Evolutionary conservation across 352 stramenopile species (phyloP).

Genomic region (Phytophthora citrophthora): DNA sequence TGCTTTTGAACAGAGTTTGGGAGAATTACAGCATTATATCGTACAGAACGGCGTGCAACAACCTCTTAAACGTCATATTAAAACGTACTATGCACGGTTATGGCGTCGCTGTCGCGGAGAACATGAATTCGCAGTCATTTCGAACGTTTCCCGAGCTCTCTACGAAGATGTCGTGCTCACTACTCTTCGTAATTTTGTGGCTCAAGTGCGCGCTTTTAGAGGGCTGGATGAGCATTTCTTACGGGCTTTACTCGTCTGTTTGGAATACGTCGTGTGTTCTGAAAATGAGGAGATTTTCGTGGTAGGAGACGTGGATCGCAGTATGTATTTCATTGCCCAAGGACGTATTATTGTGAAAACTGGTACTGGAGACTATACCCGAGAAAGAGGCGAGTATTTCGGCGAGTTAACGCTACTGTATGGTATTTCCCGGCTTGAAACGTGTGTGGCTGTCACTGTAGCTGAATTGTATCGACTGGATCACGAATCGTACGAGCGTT

Average conservation of each 20-base stretch:
- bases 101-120: conserved; percentile 57
- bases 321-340: conserved; percentile 83
- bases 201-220: conserved; percentile 58
- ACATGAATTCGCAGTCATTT: conserved; percentile 56
- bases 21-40: conserved; percentile 73
- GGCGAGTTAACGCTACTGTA: conserved; percentile 67
- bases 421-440: conserved; percentile 66
- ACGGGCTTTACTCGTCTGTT: conserved; percentile 57
- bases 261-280: conserved; percentile 73
- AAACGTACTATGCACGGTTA: conserved; percentile 71
- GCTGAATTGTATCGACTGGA: conserved; percentile 78
- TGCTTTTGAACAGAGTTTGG: conserved; percentile 67
- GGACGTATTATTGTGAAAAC: conserved; percentile 69
- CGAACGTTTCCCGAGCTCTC: conserved; percentile 49
- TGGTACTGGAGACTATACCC: conserved; percentile 47
- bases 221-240: conserved; percentile 66
- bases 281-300: conserved; percentile 72
- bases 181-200: conserved; percentile 54
- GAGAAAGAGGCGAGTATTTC: conserved; percentile 71
- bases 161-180: conserved; percentile 68
- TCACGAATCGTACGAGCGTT: conserved; percentile 59
- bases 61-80: conserved; percentile 67
- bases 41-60: conserved; percentile 73
- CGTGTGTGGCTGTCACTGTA: conserved; percentile 60
- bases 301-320: conserved; percentile 71